These are phyloP conservation scores for Boletellus ananas DNA, from an alignment of 768 basidiomycete species.

Conservation along the genomic window DNA sequence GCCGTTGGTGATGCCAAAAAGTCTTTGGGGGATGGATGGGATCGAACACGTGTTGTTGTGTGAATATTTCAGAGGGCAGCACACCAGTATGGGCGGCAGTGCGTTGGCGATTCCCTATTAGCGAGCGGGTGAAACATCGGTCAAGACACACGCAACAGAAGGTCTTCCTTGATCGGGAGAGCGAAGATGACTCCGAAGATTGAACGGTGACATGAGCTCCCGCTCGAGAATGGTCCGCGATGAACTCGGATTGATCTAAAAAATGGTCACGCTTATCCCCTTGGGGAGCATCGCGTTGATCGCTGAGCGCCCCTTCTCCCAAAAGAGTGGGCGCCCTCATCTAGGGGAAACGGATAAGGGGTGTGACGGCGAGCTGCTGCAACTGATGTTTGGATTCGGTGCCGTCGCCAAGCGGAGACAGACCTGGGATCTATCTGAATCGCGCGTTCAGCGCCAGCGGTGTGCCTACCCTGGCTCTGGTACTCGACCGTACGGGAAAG, in stretches of 20 bases:
- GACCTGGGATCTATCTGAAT: neutral
- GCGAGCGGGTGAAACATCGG: conserved; percentile 1
- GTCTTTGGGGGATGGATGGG: neutral
- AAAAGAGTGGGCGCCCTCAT: conserved; percentile 3
- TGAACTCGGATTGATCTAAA: conserved; percentile 20
- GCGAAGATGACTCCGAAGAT: conserved; percentile 7
- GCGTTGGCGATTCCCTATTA: neutral
- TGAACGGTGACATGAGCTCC: conserved; percentile 10
- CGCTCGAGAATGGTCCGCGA: conserved; percentile 11
- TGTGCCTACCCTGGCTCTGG: too few relatives aligned
- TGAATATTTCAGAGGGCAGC: neutral
- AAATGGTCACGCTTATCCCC: conserved; percentile 9
- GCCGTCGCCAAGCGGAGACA: neutral
- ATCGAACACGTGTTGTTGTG: conserved; percentile 13
- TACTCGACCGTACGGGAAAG: too few relatives aligned
- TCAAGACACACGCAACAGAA: neutral
- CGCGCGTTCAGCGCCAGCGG: too few relatives aligned
- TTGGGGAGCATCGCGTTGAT: conserved; percentile 9
- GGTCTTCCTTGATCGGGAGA: neutral
- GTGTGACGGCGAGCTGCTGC: neutral
- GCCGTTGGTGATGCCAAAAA: neutral
- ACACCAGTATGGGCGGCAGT: neutral
- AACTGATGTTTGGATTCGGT: neutral
- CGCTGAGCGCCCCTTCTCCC: neutral
- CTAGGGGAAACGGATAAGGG: neutral